These are phyloP conservation scores for Evernia prunastri DNA, from an alignment of 495 filamentous ascomycete genomes.

Conservation along the genomic window DNA sequence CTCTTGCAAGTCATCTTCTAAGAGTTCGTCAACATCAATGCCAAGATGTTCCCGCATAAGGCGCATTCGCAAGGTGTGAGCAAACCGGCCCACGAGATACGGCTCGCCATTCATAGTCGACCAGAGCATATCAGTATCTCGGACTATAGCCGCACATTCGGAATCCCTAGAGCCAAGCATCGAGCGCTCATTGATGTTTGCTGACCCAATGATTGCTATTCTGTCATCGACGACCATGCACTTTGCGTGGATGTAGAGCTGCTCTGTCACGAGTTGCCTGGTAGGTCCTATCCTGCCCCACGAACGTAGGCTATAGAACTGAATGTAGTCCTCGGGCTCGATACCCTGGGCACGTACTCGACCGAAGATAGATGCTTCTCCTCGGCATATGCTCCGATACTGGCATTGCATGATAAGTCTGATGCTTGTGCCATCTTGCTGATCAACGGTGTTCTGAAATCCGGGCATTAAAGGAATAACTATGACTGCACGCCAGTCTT, in stretches of 20 bases:
- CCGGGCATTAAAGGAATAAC: constrained; percentile 95
- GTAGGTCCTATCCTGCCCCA: constrained; percentile 91
- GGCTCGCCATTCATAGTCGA: constrained; percentile 85
- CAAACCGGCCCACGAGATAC: constrained; percentile 85
- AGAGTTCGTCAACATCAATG: constrained; percentile 83
- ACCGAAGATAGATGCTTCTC: constrained; percentile 88
- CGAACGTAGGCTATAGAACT: constrained; percentile 84
- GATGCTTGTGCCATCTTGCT: constrained; percentile 87
- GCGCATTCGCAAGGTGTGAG: constrained; percentile 86
- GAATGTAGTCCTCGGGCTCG: constrained; percentile 93
- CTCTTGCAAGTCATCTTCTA: constrained; percentile 62
- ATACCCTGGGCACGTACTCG: constrained; percentile 74
- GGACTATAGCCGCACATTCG: constrained; percentile 83
- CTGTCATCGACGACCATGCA: constrained; percentile 95
- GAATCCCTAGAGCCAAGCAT: constrained; percentile 90
- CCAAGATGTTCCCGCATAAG: constrained; percentile 97
- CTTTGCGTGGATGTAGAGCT: constrained; percentile 98
- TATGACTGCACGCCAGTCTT: constrained; percentile 92
- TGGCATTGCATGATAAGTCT: constrained; percentile 97
- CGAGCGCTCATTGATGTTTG: constrained; percentile 98
- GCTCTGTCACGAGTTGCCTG: constrained; percentile 81
- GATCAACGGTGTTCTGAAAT: constrained; percentile 94
- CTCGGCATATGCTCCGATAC: constrained; percentile 93
- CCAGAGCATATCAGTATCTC: constrained; percentile 89
- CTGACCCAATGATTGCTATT: constrained; percentile 89